A percentile compares a stretch with the other conserved stretches of the same genome.
These are phyloP conservation scores for Deinandra increscens DNA, from an alignment of 129 eudicot species.

Conservation along the genomic window DNA sequence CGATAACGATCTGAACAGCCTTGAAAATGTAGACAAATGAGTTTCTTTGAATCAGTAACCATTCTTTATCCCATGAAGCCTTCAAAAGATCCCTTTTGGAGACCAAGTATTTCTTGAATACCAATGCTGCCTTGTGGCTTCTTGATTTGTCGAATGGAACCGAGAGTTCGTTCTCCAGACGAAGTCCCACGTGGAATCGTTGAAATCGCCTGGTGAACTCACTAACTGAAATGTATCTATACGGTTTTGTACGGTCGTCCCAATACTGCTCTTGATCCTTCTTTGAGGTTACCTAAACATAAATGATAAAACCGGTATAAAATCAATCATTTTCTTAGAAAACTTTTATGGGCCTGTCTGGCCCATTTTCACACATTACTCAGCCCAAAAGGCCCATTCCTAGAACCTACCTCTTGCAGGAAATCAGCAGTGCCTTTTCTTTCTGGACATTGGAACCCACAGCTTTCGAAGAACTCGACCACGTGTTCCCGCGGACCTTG, in stretches of 20 bases:
- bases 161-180: constrained; percentile 76
- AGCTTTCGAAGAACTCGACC: constrained; percentile 77
- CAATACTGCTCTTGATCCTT: constrained; percentile 97
- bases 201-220: constrained; percentile 66
- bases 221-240: constrained; percentile 61
- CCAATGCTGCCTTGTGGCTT: constrained; percentile 79
- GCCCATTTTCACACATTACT: too few relatives aligned
- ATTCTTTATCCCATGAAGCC: constrained; percentile 87
- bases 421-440: constrained; percentile 96
- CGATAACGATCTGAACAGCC: constrained; percentile 74
- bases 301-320: too few relatives aligned
- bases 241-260: constrained; percentile 58
- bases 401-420: constrained; percentile 74
- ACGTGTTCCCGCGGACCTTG: constrained; percentile 91
- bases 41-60: constrained; percentile 76
- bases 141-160: constrained; percentile 60
- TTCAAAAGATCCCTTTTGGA: constrained; percentile 64
- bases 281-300: constrained; percentile 72
- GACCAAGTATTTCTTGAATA: constrained; percentile 58
- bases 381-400: too few relatives aligned
- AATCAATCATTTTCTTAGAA: too few relatives aligned
- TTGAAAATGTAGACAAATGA: constrained; percentile 73
- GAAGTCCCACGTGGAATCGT: constrained; percentile 72
- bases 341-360: too few relatives aligned
- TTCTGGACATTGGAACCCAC: constrained; percentile 92